phyloP scores from a whole-genome alignment of 202 grass and related monocot species.

The Alloteropsis angusta region DNA sequence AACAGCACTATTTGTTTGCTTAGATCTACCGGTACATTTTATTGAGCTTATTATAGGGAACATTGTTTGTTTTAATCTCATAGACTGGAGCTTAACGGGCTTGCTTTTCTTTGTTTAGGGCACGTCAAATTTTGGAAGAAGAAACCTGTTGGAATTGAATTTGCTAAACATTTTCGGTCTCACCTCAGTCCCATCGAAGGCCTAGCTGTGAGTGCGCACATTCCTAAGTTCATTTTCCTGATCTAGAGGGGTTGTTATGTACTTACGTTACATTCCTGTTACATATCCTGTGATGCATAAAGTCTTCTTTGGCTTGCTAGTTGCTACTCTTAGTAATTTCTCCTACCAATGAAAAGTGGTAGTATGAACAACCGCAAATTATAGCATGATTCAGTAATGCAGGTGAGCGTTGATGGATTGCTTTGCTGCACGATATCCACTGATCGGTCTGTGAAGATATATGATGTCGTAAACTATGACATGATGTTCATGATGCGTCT shows the following conservation, averaged over 20 bases:
- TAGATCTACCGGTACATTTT: slow-evolving; percentile 10
- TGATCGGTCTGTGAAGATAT: slow-evolving; percentile 78
- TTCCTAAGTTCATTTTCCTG: slow-evolving; percentile 9
- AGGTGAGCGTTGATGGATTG: slow-evolving; percentile 88
- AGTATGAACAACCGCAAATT: slow-evolving; percentile 27
- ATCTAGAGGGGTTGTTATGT: not conserved
- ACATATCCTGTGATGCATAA: not conserved
- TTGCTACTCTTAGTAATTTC: not conserved
- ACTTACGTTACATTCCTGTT: not conserved
- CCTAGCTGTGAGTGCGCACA: slow-evolving; percentile 58
- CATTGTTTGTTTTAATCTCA: not conserved
- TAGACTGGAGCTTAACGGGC: not conserved
- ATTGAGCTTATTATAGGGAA: not conserved
- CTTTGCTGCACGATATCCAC: slow-evolving; percentile 88
- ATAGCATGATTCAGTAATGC: slow-evolving; percentile 54
- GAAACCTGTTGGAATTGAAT: slow-evolving; percentile 77
- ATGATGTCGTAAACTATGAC: slow-evolving; percentile 98
- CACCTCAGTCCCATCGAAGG: slow-evolving; percentile 97
- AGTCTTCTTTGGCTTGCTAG: slow-evolving; percentile 10
- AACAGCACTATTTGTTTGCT: not conserved
- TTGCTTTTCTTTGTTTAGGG: slow-evolving; percentile 32
- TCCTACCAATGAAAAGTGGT: not conserved
- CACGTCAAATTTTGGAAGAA: slow-evolving; percentile 99
- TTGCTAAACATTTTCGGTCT: slow-evolving; percentile 95
- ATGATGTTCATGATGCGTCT: slow-evolving; percentile 99